Percentiles rank a stretch among this genome's conserved stretches.
Conservation (phyloP, 2,329 filamentous ascomycete genomes). For the Fusarium chlamydosporum region DNA sequence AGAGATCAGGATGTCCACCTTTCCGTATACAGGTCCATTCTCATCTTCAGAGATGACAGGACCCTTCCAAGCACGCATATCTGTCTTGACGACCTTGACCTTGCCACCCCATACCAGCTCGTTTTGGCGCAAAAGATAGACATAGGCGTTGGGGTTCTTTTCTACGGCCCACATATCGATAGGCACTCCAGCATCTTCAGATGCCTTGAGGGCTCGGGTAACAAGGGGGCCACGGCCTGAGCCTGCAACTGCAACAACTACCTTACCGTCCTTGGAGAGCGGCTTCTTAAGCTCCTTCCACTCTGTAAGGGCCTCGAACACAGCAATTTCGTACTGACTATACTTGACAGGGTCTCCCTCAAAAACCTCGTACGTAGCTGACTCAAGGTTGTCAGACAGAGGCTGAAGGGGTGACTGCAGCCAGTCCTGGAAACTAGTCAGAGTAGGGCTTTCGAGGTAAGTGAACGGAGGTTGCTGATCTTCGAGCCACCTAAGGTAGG, state of each 20-base stretch:
- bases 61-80: constrained; percentile 97
- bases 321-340: constrained; percentile 91
- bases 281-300: constrained; percentile 81
- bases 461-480: constrained; percentile 78
- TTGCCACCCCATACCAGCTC: constrained; percentile 81
- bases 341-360: constrained; percentile 99
- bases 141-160: constrained; percentile 98
- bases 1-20: constrained; percentile 93
- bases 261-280: constrained; percentile 76
- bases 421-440: constrained; percentile 86
- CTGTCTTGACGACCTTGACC: constrained; percentile 92
- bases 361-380: constrained; percentile 97
- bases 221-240: constrained; percentile 94
- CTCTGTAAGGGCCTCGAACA: constrained; percentile 83
- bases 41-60: constrained; percentile 68
- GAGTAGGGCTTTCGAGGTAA: constrained; percentile 64
- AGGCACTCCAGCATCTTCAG: constrained; percentile 78
- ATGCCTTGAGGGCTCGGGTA: constrained; percentile 86
- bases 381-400: constrained; percentile 95
- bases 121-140: constrained; percentile 91
- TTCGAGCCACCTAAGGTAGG: constrained; percentile 88
- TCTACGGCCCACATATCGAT: constrained; percentile 94
- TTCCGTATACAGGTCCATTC: constrained; percentile 66
- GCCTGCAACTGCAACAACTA: constrained; percentile 92
- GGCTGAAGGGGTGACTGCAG: constrained; percentile 95